Base-by-base conservation (phyloP, 2,329 filamentous ascomycete species). In the Xylariaceae sp. region DNA sequence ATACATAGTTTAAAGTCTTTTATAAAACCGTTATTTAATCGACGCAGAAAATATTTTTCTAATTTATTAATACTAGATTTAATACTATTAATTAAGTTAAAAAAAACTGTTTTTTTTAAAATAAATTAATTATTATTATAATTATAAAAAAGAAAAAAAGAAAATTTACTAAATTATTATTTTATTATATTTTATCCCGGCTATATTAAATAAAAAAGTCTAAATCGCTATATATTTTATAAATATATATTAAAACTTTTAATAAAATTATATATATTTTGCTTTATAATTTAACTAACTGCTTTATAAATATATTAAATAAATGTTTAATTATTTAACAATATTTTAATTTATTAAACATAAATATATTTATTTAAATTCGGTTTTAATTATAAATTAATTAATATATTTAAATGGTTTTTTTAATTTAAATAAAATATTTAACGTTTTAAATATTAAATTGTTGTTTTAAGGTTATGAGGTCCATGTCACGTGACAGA, bases 281-380 rank as follows among this genome's bases (percentile, higher is more conserved):
- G n/a, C n/a, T n/a, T n/a, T n/a, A n/a, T n/a, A 33, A 16, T 33
- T 33, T 33, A 33, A 33, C 30, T 11, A 11, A 33, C 4, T 9
- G 30, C 26, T 40, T 40, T 24, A 40, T 13, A 40, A 40, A 40
- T 24, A 40, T 40, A 40, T 40, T 40, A 40, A 40, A 40, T 26
- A 40, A 11, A 26, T 40, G 24, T 26, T 24, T 40, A 40, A 40
- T 21, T 40, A 21, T 40, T 40, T 40, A 40, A 40, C n/a, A 40
- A n/a, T 40, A 40, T 24, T 24, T 13, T 15, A 40, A 40, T 40
- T 21, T 24, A 26, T 24, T 10, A 26, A 40, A 13, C n/a, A 24
- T 40, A 40, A 40, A 40, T 40, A 40, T 24, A 40, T 40, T 40
- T 26, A 11, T 40, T 40, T 40, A 40, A 40, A 40, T 24, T 40